A percentile compares a stretch with the other conserved stretches of the same genome.
These are phyloP conservation scores for Zygnema cylindricum DNA, from an alignment of 139 green algal species.

Conservation along the genomic window DNA sequence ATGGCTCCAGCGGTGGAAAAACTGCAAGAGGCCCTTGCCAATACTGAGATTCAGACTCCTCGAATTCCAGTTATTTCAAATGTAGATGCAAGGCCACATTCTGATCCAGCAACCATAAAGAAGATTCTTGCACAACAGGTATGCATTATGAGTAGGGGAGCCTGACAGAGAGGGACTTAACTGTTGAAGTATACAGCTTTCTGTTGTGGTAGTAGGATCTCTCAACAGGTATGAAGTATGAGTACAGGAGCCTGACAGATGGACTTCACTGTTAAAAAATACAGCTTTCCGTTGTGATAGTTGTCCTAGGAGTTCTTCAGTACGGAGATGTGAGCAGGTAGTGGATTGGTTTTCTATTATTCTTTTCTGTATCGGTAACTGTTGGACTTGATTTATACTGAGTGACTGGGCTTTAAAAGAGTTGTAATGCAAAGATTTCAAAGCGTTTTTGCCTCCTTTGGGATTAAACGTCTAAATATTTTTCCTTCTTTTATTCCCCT, in stretches of 20 bases:
- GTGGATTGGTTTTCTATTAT: no score
- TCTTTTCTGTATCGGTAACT: not conserved
- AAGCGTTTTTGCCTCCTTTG: not conserved
- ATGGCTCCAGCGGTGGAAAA: slow-evolving; percentile 67
- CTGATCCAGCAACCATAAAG: slow-evolving; percentile 90
- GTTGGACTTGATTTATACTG: not conserved
- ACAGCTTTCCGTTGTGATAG: no score
- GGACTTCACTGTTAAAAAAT: not conserved
- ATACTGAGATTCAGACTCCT: slow-evolving; percentile 77
- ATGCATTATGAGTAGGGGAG: not conserved
- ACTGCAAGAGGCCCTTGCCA: slow-evolving; percentile 82
- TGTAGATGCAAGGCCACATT: slow-evolving; percentile 93
- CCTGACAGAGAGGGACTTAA: not conserved
- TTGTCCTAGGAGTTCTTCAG: no score
- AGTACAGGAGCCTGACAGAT: not conserved
- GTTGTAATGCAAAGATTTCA: slow-evolving; percentile 2
- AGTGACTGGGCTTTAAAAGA: not conserved
- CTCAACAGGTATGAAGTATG: not conserved
- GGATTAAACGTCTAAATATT: not conserved
- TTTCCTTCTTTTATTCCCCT: not conserved
- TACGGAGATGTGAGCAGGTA: no score
- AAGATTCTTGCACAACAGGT: slow-evolving; percentile 90
- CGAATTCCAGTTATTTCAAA: slow-evolving; percentile 97
- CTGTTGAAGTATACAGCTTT: not conserved
- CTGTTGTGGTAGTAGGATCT: not conserved